Percentiles rank a stretch among this genome's conserved stretches.
phyloP scores from a whole-genome alignment of 2,329 filamentous ascomycete species.

The Hypoxylon sp. region DNA sequence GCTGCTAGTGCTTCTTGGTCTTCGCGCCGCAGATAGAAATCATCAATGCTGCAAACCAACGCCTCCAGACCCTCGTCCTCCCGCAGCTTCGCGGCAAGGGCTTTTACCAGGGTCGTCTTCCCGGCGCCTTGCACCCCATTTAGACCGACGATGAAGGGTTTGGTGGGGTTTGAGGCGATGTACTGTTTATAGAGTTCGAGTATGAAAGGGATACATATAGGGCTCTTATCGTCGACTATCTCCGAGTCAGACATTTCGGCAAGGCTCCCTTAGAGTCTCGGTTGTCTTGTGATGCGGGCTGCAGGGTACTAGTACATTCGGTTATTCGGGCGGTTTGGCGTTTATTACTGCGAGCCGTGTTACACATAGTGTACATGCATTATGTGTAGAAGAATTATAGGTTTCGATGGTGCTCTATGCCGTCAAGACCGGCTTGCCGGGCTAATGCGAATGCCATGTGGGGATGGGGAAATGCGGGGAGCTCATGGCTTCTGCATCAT shows the following conservation, averaged over 20 bases:
- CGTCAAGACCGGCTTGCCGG: conserved; percentile 10
- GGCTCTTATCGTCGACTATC: conserved; percentile 42
- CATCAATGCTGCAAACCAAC: conserved; percentile 85
- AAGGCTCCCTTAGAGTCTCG: conserved; percentile 37
- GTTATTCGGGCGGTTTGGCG: conserved; percentile 28
- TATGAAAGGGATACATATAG: conserved; percentile 53
- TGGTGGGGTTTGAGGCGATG: conserved; percentile 55
- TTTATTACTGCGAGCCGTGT: conserved; percentile 16
- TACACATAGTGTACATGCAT: neutral
- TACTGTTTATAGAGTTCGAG: conserved; percentile 62
- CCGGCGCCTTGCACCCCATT: conserved; percentile 94
- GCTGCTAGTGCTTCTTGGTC: conserved; percentile 75
- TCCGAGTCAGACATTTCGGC: conserved; percentile 25
- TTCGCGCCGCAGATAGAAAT: conserved; percentile 84
- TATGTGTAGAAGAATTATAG: conserved; percentile 1
- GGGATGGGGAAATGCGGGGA: conserved; percentile 41
- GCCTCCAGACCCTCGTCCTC: conserved; percentile 70
- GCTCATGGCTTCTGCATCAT: neutral
- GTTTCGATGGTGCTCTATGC: conserved; percentile 3
- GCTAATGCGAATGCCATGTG: conserved; percentile 24
- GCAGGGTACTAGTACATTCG: conserved; percentile 20
- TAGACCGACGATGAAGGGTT: conserved; percentile 86
- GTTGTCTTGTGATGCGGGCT: conserved; percentile 52
- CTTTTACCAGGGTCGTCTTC: conserved; percentile 87
- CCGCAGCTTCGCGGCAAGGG: conserved; percentile 73